Evolutionary conservation across 352 stramenopile genomes (phyloP).

Genomic region (Phytophthora palmivora): DNA sequence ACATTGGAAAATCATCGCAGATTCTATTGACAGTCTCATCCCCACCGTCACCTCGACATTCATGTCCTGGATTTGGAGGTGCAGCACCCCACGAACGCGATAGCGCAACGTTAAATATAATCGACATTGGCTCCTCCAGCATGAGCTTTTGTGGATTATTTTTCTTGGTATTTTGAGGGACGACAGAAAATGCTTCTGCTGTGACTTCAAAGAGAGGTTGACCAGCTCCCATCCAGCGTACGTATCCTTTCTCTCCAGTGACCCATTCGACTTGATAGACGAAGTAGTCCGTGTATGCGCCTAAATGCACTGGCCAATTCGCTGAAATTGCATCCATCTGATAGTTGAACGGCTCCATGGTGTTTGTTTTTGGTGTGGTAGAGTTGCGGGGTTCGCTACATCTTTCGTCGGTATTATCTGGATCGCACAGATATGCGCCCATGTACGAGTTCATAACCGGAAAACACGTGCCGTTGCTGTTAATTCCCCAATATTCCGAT

Average conservation of each 20-base stretch:
- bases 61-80: constrained; percentile 42
- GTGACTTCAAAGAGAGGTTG: constrained; percentile 69
- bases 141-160: constrained; percentile 61
- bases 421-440: constrained; percentile 62
- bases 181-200: constrained; percentile 46
- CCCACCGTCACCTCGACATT: constrained; percentile 34
- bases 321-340: constrained; percentile 85
- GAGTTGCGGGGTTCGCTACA: constrained; percentile 46
- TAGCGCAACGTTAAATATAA: constrained; percentile 65
- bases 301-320: constrained; percentile 74
- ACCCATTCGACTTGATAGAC: constrained; percentile 82
- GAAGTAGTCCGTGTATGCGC: constrained; percentile 63
- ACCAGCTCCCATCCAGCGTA: constrained; percentile 67
- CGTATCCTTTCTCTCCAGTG: constrained; percentile 63
- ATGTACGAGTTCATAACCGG: constrained; percentile 72
- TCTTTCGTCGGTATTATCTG: constrained; percentile 47
- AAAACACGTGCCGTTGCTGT: constrained; percentile 69
- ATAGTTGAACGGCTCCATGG: constrained; percentile 74
- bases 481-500: constrained; percentile 59
- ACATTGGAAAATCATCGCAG: constrained; percentile 57
- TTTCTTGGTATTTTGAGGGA: constrained; percentile 49
- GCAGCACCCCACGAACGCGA: constrained; percentile 42
- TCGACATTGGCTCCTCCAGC: constrained; percentile 56
- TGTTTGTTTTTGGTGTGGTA: constrained; percentile 39
- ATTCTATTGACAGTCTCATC: constrained; percentile 42